A percentile compares a stretch with the other conserved stretches of the same genome.
phyloP scores from a whole-genome alignment of 2,329 filamentous ascomycete species.

The Phoma herbarum region DNA sequence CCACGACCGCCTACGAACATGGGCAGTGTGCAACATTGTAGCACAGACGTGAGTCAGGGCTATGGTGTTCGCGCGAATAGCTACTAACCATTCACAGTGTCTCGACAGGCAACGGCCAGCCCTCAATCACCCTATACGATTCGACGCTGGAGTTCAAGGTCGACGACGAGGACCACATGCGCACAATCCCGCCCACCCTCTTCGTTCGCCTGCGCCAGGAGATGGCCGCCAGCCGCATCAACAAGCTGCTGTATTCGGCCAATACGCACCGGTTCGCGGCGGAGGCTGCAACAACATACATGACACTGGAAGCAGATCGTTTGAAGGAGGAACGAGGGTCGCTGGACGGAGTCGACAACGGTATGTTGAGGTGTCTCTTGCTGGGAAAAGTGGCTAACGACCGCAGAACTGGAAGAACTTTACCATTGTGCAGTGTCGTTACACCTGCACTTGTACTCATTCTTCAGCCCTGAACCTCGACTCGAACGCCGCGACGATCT shows the following conservation, averaged over 20 bases:
- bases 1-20: conserved; percentile 79
- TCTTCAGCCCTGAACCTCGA: conserved; percentile 79
- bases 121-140: conserved; percentile 79
- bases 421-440: conserved; percentile 77
- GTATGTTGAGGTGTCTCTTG: conserved; percentile 26
- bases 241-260: conserved; percentile 48
- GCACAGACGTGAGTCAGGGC: conserved; percentile 67
- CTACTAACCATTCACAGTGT: conserved; percentile 59
- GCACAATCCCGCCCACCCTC: conserved; percentile 46
- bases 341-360: conserved; percentile 47
- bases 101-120: conserved; percentile 84
- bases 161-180: conserved; percentile 51
- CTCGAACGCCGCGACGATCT: conserved; percentile 69
- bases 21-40: conserved; percentile 87
- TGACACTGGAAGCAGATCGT: conserved; percentile 48
- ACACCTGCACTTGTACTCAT: conserved; percentile 79
- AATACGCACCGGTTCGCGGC: conserved; percentile 45
- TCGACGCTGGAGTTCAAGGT: conserved; percentile 67
- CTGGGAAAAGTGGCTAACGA: conserved; percentile 53
- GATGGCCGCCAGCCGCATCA: conserved; percentile 51
- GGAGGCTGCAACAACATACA: conserved; percentile 44
- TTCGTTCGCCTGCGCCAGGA: conserved; percentile 51
- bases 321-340: conserved; percentile 46
- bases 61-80: neutral
- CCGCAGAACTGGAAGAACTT: conserved; percentile 60